phyloP scores from a whole-genome alignment of 2,329 filamentous ascomycete genomes.

The Fusarium illudens region DNA sequence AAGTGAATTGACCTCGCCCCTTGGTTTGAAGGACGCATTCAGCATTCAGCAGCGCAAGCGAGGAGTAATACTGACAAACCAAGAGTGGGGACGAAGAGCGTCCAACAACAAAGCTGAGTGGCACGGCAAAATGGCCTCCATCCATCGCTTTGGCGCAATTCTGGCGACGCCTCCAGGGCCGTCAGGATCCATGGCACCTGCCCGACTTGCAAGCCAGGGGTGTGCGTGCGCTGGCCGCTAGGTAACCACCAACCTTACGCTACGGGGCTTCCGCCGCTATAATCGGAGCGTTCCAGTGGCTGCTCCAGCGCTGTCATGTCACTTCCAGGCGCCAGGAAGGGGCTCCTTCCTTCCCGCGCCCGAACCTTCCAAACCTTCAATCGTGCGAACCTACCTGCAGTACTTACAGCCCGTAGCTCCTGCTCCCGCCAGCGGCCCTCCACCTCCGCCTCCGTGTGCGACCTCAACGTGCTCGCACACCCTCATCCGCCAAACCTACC shows the following conservation, averaged over 20 bases:
- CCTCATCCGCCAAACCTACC: constrained; percentile 15
- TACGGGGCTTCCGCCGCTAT: constrained; percentile 7
- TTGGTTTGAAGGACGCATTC: not conserved
- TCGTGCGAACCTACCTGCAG: constrained; percentile 10
- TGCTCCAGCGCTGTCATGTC: constrained; percentile 7
- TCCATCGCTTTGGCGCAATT: not conserved
- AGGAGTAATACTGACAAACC: not conserved
- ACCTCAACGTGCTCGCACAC: constrained; percentile 13
- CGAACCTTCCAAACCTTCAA: constrained; percentile 34
- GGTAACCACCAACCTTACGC: not conserved
- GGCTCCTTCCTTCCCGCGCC: constrained; percentile 23
- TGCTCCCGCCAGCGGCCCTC: constrained; percentile 11
- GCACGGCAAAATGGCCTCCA: constrained; percentile 1
- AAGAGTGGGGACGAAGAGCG: not conserved
- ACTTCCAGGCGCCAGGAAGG: constrained; percentile 28
- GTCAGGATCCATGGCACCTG: too few relatives aligned
- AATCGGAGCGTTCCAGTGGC: constrained; percentile 1
- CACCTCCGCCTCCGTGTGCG: constrained; percentile 28
- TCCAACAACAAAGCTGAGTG: not conserved
- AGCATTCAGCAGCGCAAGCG: not conserved
- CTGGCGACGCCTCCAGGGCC: too few relatives aligned
- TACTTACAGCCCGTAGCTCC: constrained; percentile 15
- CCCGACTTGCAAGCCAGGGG: not conserved
- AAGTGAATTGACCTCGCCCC: not conserved
- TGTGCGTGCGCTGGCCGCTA: not conserved